phyloP scores from a whole-genome alignment of 495 filamentous ascomycete genomes.

The Aspergillus nidulans region DNA sequence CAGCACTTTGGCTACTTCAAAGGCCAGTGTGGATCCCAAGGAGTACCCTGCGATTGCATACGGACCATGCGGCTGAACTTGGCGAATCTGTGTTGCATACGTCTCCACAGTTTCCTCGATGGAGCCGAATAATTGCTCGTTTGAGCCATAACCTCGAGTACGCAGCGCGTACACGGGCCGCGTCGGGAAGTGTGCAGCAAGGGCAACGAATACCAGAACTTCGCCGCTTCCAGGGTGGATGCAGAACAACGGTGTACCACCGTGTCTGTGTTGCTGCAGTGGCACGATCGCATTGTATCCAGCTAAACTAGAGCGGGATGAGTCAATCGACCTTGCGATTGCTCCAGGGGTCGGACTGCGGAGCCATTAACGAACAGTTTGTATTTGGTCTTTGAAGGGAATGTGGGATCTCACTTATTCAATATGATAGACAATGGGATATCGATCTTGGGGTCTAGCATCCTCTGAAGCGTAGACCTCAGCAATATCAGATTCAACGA shows the following conservation, averaged over 20 bases:
- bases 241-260: background rate
- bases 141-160: background rate
- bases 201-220: background rate
- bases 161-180: background rate
- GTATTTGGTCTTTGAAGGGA: too few relatives aligned
- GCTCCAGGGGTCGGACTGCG: too few relatives aligned
- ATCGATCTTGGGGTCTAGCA: too few relatives aligned
- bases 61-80: background rate
- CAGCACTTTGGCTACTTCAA: background rate
- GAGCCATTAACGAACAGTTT: too few relatives aligned
- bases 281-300: too few relatives aligned
- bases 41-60: slow-evolving; percentile 1
- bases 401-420: too few relatives aligned
- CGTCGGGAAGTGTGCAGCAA: background rate
- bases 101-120: background rate
- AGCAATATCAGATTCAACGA: too few relatives aligned
- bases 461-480: too few relatives aligned
- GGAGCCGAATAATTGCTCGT: background rate
- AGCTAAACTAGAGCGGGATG: too few relatives aligned
- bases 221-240: background rate
- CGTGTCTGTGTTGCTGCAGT: too few relatives aligned
- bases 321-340: too few relatives aligned
- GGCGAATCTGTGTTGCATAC: background rate
- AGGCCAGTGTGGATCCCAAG: background rate
- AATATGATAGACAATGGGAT: too few relatives aligned